Evolutionary conservation across 2,329 filamentous ascomycete genomes (phyloP).

Genomic region (Graphilbum ipis-grandicollis): DNA sequence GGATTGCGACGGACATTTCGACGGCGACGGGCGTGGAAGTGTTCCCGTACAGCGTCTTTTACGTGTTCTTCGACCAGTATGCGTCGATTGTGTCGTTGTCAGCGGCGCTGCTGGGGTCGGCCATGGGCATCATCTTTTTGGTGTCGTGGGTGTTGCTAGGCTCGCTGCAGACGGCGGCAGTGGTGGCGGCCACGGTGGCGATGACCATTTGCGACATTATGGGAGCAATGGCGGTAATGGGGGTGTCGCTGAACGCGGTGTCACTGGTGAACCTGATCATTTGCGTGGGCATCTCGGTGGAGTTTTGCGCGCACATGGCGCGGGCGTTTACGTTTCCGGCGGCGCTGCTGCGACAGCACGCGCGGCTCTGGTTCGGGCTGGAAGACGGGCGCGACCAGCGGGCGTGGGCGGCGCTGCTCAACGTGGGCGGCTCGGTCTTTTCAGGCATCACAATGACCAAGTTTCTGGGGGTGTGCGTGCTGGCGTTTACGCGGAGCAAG

Average conservation of each 20-base stretch:
- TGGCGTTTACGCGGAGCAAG: conserved; percentile 91
- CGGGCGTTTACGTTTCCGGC: conserved; percentile 92
- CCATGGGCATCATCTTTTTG: conserved; percentile 69
- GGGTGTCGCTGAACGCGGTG: conserved; percentile 85
- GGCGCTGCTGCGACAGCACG: conserved; percentile 62
- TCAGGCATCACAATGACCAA: conserved; percentile 95
- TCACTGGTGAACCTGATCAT: conserved; percentile 94
- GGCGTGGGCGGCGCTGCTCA: conserved; percentile 84
- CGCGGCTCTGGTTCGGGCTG: conserved; percentile 62
- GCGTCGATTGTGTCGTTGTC: conserved; percentile 68
- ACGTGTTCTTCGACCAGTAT: conserved; percentile 99
- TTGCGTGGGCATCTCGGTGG: conserved; percentile 87
- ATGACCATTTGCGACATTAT: conserved; percentile 95
- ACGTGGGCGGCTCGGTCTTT: conserved; percentile 87
- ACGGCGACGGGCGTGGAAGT: conserved; percentile 58
- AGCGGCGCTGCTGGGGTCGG: conserved; percentile 61
- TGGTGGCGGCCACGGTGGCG: conserved; percentile 71
- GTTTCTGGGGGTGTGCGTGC: conserved; percentile 73
- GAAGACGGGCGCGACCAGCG: conserved; percentile 58
- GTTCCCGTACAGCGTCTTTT: conserved; percentile 94
- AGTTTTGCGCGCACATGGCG: conserved; percentile 95
- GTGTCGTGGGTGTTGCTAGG: conserved; percentile 70
- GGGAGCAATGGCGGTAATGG: conserved; percentile 78
- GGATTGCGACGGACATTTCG: conserved; percentile 65
- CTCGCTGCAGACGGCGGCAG: conserved; percentile 60